Conservation (phyloP, 106 monocot species). For the Ottelia alismoides region DNA sequence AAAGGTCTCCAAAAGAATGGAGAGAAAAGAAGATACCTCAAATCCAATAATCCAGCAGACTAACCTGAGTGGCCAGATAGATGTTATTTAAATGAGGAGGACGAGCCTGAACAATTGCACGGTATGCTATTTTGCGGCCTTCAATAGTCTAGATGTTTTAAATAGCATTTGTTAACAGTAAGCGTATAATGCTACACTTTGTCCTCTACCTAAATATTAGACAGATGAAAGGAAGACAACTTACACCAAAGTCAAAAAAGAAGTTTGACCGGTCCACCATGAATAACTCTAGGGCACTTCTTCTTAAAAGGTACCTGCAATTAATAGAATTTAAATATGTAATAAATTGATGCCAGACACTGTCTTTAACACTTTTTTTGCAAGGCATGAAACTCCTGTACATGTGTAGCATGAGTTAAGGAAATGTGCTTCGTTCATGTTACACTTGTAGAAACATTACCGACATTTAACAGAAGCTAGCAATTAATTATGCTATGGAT, state of each 20-base stretch:
- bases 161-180: neutral
- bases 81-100: constrained; percentile 87
- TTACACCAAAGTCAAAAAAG: constrained; percentile 98
- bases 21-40: neutral
- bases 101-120: constrained; percentile 63
- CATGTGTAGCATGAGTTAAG: no score
- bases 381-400: no score
- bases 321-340: no score
- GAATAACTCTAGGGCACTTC: constrained; percentile 90
- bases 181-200: neutral
- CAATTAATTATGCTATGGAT: no score
- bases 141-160: constrained; percentile 55
- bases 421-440: no score
- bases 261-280: constrained; percentile 88
- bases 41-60: neutral
- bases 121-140: constrained; percentile 72
- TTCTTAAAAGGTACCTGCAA: constrained; percentile 84
- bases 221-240: neutral
- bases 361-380: no score
- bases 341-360: no score
- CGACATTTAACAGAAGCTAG: no score
- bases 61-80: constrained; percentile 76
- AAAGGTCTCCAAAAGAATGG: neutral
- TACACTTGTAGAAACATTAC: no score
- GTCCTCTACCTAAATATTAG: neutral